Evolutionary conservation across 2,329 filamentous ascomycete genomes (phyloP).

Genomic region (Sclerotiophoma versabilis): DNA sequence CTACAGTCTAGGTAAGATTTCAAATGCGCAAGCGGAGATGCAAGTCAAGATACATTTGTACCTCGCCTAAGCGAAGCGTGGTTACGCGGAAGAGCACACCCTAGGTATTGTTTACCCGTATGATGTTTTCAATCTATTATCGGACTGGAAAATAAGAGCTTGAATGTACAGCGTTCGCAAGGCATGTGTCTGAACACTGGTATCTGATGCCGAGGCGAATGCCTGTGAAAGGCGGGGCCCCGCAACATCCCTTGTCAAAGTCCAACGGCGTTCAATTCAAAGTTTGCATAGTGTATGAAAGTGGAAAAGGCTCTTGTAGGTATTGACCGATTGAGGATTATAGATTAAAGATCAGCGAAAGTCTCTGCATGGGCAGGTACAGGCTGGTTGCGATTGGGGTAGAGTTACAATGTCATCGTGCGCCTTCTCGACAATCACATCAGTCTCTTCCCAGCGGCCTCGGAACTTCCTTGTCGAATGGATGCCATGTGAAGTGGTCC

Average conservation of each 20-base stretch:
- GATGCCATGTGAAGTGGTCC: background rate
- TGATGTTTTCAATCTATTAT: background rate
- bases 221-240: constrained; percentile 21
- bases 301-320: background rate
- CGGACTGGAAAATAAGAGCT: background rate
- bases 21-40: no score
- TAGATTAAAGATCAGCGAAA: background rate
- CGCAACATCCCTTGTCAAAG: background rate
- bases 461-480: background rate
- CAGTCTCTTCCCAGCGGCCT: background rate
- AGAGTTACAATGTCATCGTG: background rate
- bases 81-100: no score
- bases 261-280: background rate
- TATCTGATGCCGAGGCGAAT: constrained; percentile 12
- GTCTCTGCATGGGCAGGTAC: background rate
- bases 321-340: background rate
- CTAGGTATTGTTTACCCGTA: no score
- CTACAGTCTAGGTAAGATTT: no score
- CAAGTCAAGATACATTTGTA: no score
- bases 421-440: background rate
- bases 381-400: background rate
- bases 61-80: no score
- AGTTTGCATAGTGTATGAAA: background rate
- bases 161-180: background rate
- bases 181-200: background rate